Conservation (phyloP, 306 rosid species). For the Prunus armeniaca region DNA sequence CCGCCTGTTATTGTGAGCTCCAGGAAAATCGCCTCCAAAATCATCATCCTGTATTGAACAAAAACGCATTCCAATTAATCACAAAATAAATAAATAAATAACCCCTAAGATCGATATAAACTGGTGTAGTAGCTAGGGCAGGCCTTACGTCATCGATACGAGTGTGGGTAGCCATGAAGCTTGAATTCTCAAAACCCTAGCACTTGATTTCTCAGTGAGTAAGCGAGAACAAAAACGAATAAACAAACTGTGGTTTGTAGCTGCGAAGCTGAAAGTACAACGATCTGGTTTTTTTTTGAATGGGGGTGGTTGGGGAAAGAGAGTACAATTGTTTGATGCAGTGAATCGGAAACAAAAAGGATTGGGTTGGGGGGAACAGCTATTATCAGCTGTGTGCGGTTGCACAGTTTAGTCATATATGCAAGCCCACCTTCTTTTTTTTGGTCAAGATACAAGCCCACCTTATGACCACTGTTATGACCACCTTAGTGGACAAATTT, state of each 20-base stretch:
- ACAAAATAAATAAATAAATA: neutral
- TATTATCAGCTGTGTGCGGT: neutral
- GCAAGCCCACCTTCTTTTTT: neutral
- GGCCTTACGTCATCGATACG: slow-evolving; percentile 42
- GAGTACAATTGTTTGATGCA: neutral
- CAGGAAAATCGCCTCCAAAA: slow-evolving; percentile 69
- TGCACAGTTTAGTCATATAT: neutral
- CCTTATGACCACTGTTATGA: neutral
- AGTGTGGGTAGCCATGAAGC: slow-evolving; percentile 38
- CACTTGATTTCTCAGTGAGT: neutral
- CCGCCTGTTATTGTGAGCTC: slow-evolving; percentile 37
- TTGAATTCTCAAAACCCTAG: slow-evolving; percentile 20
- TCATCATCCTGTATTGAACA: slow-evolving; percentile 64
- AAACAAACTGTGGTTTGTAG: neutral
- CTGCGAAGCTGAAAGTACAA: neutral
- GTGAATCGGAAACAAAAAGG: neutral
- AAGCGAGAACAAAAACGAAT: neutral
- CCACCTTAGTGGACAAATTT: neutral
- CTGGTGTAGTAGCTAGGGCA: neutral
- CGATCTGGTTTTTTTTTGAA: neutral
- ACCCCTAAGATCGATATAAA: neutral
- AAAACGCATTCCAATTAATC: slow-evolving; percentile 7
- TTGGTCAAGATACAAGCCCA: neutral
- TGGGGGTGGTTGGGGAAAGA: neutral
- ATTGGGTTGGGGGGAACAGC: neutral